Conservation (phyloP, 2,329 filamentous ascomycete species). For the Blastomyces parvus region DNA sequence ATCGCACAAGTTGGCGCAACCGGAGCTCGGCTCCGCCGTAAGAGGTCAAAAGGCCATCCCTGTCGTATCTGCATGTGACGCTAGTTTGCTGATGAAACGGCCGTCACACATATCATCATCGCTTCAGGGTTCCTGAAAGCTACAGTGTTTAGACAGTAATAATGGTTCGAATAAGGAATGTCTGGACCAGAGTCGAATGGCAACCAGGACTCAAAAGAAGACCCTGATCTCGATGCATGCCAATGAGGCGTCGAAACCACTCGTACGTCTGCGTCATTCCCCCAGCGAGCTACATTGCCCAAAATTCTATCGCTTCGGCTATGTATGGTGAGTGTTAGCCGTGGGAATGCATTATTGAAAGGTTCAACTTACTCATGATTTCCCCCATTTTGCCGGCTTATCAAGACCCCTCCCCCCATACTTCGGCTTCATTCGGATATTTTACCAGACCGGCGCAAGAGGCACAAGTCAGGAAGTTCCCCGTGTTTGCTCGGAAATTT, state of each 20-base stretch:
- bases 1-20: not conserved
- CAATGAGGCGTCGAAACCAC: no score
- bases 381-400: not conserved
- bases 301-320: no score
- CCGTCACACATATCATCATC: not conserved
- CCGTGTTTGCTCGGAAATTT: not conserved
- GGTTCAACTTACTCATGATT: not conserved
- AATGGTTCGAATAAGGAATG: not conserved
- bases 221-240: not conserved
- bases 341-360: no score
- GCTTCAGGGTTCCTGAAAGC: not conserved
- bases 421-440: not conserved
- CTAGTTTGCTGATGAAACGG: constrained; percentile 2
- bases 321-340: no score
- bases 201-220: not conserved
- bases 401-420: not conserved
- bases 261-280: no score
- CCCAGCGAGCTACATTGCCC: no score
- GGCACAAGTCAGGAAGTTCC: not conserved
- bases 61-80: not conserved
- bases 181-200: not conserved
- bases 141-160: not conserved
- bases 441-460: not conserved
- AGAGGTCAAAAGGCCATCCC: not conserved
- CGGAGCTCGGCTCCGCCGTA: no score